Conservation (phyloP, 2,329 filamentous ascomycete genomes). For the Phaeosphaeriaceae sp. region DNA sequence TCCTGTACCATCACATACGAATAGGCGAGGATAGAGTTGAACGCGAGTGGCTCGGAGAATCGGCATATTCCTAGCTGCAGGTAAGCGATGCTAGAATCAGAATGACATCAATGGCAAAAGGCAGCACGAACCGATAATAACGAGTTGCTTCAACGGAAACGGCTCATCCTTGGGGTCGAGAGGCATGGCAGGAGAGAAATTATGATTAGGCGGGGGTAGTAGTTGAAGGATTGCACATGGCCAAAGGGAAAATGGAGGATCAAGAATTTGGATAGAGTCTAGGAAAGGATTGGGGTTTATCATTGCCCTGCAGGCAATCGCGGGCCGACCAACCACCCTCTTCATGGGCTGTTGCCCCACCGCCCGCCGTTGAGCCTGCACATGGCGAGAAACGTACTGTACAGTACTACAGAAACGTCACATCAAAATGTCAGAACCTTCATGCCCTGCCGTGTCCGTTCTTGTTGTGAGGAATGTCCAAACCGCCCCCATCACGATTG, state of each 20-base stretch:
- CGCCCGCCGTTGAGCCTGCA: slow-evolving; percentile 12
- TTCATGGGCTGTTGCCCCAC: slow-evolving; percentile 7
- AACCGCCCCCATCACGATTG: not conserved
- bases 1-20: slow-evolving; percentile 48
- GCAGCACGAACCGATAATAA: slow-evolving; percentile 48
- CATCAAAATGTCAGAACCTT: slow-evolving; percentile 12
- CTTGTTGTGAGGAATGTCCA: not conserved
- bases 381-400: slow-evolving; percentile 15
- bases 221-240: slow-evolving; percentile 21
- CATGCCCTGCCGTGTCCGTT: slow-evolving; percentile 20
- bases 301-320: slow-evolving; percentile 25
- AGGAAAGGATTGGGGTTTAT: slow-evolving; percentile 19
- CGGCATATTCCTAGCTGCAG: slow-evolving; percentile 77
- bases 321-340: slow-evolving; percentile 23
- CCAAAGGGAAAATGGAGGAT: slow-evolving; percentile 17
- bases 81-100: slow-evolving; percentile 26
- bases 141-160: slow-evolving; percentile 56
- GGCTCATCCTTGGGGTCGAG: slow-evolving; percentile 43
- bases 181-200: slow-evolving; percentile 34
- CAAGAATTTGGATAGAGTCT: slow-evolving; percentile 22
- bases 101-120: slow-evolving; percentile 19
- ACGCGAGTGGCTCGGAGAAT: slow-evolving; percentile 88
- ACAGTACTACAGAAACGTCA: slow-evolving; percentile 20
- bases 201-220: slow-evolving; percentile 18
- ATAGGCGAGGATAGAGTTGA: slow-evolving; percentile 94